Conservation (phyloP, 495 filamentous ascomycete genomes). For the Ramalina peruviana region DNA sequence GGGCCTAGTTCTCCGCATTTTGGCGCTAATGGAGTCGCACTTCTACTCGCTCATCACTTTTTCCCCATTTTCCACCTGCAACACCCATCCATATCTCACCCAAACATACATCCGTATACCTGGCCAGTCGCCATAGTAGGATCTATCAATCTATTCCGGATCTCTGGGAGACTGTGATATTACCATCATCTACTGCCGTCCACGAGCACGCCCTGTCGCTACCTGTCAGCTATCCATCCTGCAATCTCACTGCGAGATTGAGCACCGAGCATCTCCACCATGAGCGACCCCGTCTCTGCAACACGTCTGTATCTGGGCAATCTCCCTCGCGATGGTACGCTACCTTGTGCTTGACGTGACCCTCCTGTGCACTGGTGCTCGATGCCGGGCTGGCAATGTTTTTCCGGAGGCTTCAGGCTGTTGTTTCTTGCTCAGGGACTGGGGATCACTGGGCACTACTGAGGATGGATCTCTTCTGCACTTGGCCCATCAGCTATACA, state of each 20-base stretch:
- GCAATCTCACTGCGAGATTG: no score
- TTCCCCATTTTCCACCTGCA: no score
- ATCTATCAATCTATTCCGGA: no score
- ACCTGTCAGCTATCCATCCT: no score
- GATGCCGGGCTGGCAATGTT: neutral
- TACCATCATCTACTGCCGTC: no score
- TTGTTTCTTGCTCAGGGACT: neutral
- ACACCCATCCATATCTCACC: no score
- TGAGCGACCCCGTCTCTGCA: constrained; percentile 57
- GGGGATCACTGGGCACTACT: neutral
- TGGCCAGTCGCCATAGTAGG: no score
- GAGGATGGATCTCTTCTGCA: constrained; percentile 6
- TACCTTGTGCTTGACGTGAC: constrained; percentile 21
- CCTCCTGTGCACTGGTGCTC: neutral
- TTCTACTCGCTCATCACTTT: neutral
- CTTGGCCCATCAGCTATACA: neutral
- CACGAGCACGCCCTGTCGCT: no score
- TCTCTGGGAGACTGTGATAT: no score
- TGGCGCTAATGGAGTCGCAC: no score
- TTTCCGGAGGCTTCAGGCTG: neutral
- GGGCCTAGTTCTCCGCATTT: no score
- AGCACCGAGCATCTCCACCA: neutral
- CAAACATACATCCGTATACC: no score
- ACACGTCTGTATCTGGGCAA: constrained; percentile 96
- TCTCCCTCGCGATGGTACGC: constrained; percentile 89